phyloP scores from a whole-genome alignment of 139 green algal genomes.

The Limnomonas spitsbergensis region DNA sequence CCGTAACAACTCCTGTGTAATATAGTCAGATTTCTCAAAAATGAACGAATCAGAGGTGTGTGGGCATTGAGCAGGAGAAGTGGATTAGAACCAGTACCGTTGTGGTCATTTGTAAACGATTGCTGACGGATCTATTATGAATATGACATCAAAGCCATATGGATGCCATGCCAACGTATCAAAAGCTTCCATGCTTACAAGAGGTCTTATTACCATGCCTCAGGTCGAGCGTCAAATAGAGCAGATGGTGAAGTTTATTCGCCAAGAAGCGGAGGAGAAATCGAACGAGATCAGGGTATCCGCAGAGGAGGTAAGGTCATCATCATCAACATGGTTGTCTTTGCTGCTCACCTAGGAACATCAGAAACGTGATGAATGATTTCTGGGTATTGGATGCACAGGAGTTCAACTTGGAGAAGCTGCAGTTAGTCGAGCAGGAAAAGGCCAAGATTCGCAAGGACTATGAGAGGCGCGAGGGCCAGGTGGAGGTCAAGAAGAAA shows the following conservation, averaged over 20 bases:
- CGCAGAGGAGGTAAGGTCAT: constrained; percentile 83
- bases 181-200: no score
- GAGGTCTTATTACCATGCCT: neutral
- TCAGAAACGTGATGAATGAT: neutral
- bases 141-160: no score
- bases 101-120: no score
- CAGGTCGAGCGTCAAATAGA: constrained; percentile 84
- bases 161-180: no score
- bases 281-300: constrained; percentile 92
- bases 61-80: no score
- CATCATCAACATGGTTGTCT: no score
- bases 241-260: constrained; percentile 98
- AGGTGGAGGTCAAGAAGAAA: constrained; percentile 97
- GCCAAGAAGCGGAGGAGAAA: constrained; percentile 98
- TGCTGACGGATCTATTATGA: no score
- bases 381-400: no score
- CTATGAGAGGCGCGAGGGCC: constrained; percentile 89
- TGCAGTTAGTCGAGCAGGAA: constrained; percentile 94
- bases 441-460: constrained; percentile 93
- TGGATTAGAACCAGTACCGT: no score
- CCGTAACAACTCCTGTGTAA: no score
- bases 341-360: neutral
- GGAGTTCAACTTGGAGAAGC: constrained; percentile 98
- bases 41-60: constrained; percentile 45
- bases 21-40: no score